A percentile compares a stretch with the other conserved stretches of the same genome.
phyloP scores from a whole-genome alignment of 345 rosid genomes.

The Dimocarpus longan region DNA sequence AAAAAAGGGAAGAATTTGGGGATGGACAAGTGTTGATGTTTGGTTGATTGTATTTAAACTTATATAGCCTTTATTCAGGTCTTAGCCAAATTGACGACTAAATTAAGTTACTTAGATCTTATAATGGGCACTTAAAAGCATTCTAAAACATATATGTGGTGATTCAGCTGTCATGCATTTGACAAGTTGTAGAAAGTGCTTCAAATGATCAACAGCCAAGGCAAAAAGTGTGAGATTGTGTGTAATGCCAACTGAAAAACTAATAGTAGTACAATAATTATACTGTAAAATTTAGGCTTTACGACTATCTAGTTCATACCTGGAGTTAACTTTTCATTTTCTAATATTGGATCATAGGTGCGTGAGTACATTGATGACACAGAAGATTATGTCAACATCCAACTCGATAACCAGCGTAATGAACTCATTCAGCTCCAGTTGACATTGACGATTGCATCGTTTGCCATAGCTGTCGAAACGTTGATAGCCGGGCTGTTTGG shows the following conservation, averaged over 20 bases:
- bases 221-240: neutral
- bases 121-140: neutral
- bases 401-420: conserved; percentile 85
- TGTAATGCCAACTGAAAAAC: neutral
- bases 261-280: neutral
- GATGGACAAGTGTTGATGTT: neutral
- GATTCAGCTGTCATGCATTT: neutral
- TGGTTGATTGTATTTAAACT: neutral
- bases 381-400: conserved; percentile 92
- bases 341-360: conserved; percentile 45
- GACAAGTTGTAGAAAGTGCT: conserved; percentile 7
- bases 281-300: neutral
- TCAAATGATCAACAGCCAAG: neutral
- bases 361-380: conserved; percentile 96
- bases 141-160: neutral
- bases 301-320: neutral
- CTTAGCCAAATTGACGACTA: neutral
- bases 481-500: conserved; percentile 65
- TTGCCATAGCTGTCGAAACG: conserved; percentile 71
- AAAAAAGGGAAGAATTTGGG: neutral
- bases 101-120: neutral
- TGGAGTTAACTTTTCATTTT: neutral
- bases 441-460: conserved; percentile 75
- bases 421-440: conserved; percentile 88
- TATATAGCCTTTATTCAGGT: neutral